Percentiles rank a stretch among this genome's conserved stretches.
These are phyloP conservation scores for Funneliformis mosseae DNA, from an alignment of 192 early-diverging fungal species.

Conservation along the genomic window DNA sequence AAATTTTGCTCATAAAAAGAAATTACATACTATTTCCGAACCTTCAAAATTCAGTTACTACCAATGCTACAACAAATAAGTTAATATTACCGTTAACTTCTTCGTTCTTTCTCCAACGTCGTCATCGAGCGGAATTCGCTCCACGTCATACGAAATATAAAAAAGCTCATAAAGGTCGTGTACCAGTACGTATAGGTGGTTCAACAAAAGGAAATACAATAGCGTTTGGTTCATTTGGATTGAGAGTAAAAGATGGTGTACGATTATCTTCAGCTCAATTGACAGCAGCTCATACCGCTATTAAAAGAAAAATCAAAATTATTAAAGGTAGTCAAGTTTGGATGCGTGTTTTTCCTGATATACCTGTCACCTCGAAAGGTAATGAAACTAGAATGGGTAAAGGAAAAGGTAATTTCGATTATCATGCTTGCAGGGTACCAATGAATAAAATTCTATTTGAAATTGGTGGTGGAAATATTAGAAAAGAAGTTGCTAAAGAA, in stretches of 20 bases:
- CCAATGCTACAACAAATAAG: background rate
- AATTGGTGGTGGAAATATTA: conserved; percentile 73
- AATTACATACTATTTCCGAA: background rate
- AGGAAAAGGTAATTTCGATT: conserved; percentile 94
- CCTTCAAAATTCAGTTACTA: background rate
- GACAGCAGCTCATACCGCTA: conserved; percentile 69
- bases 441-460: conserved; percentile 91
- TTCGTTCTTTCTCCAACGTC: conserved; percentile 46
- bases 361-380: conserved; percentile 90
- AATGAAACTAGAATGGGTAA: conserved; percentile 96
- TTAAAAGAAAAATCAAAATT: conserved; percentile 80
- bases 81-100: conserved; percentile 22
- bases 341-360: conserved; percentile 89
- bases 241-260: conserved; percentile 83
- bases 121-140: conserved; percentile 69
- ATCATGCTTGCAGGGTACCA: conserved; percentile 88
- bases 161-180: conserved; percentile 88
- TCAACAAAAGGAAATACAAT: conserved; percentile 88
- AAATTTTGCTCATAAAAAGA: background rate
- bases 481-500: conserved; percentile 80
- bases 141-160: conserved; percentile 75
- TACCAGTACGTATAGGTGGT: conserved; percentile 78
- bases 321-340: conserved; percentile 86
- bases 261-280: conserved; percentile 83
- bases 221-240: conserved; percentile 88